Percentiles rank a stretch among this genome's conserved stretches.
These are phyloP conservation scores for Cudoniella acicularis DNA, from an alignment of 495 filamentous ascomycete genomes.

Conservation along the genomic window DNA sequence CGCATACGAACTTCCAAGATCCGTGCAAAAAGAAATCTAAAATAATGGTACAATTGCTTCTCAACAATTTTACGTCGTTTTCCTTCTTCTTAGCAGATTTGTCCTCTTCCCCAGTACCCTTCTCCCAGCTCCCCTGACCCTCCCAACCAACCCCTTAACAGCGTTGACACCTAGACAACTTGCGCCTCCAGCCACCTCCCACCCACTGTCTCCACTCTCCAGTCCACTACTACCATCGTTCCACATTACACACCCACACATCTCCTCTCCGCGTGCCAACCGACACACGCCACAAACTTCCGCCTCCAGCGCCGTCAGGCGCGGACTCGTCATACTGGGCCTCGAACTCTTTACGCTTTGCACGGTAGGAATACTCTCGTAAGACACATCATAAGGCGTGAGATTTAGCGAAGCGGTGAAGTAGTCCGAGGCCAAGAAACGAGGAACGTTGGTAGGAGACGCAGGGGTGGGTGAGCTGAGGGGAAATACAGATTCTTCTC, in stretches of 20 bases:
- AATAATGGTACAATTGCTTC: no score
- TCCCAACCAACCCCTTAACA: no score
- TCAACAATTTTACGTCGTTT: no score
- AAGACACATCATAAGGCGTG: background rate
- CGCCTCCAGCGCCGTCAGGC: background rate
- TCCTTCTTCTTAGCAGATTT: no score
- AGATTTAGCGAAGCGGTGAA: slow-evolving; percentile 1
- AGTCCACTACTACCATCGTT: background rate
- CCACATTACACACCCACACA: background rate
- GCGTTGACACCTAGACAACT: no score
- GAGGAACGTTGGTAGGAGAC: background rate
- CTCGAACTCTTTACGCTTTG: no score
- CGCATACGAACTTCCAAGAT: no score
- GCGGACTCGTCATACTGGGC: background rate
- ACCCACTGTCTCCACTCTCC: background rate
- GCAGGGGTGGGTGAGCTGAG: background rate
- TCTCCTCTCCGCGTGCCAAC: background rate
- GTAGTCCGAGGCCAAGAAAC: background rate
- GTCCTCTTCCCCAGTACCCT: no score
- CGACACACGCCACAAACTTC: background rate
- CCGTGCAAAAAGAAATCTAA: no score
- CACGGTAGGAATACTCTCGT: no score
- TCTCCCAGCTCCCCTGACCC: no score
- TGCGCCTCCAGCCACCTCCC: background rate
- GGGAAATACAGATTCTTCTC: background rate